Evolutionary conservation across 106 monocot species (phyloP), one percentile per base, ranked within the genome.

Genomic region (Alisma plantagoaquatica): DNA sequence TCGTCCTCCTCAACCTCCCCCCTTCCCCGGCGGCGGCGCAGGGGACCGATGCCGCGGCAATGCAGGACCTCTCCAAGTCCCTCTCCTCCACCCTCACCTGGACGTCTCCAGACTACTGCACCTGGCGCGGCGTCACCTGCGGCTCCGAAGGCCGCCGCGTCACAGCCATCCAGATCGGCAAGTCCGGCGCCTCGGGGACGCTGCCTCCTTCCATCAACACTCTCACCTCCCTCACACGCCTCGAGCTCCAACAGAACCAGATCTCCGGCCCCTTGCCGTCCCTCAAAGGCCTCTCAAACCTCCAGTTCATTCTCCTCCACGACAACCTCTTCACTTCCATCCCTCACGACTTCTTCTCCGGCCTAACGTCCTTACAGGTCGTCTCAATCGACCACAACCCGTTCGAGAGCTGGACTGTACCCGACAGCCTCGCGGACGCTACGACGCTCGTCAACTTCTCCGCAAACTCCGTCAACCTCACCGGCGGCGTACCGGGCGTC

Each of bases 341-440:
- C 49, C 74, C 82, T 17, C n/a, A 62, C 25, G 43, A 46, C 22
- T 67, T 83, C 70, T 77, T 83, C 70, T 6, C 57, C 49, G 73
- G 70, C 9, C 60, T 77, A 31, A 38, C 63, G 29, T 56, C 66
- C 21, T 63, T 83, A 11, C 54, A 50, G 26, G 24, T 64, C 22
- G 74, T 60, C 14, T 83, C 59, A 46, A 52, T 83, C 38, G 77
- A 83, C 51, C 7, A 57, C 66, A 83, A 83, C 59, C 77, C 82
- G 7, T 74, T 83, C 23, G 19, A 41, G 2, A 53, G 74, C 3
- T 83, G 82, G 82, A 1, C 23, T 16, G 10, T 82, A 2, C 73
- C 77, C 4, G 49, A 4, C 11, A 51, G 57, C n/a, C 58, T 83
- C 5, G 11, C 28, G 10, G 57, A 45, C 23, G 57, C 73, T 30